Evolutionary conservation across 768 basidiomycete genomes (phyloP), one percentile per base, ranked within the genome.

Genomic region (Rhizopogon sp.): DNA sequence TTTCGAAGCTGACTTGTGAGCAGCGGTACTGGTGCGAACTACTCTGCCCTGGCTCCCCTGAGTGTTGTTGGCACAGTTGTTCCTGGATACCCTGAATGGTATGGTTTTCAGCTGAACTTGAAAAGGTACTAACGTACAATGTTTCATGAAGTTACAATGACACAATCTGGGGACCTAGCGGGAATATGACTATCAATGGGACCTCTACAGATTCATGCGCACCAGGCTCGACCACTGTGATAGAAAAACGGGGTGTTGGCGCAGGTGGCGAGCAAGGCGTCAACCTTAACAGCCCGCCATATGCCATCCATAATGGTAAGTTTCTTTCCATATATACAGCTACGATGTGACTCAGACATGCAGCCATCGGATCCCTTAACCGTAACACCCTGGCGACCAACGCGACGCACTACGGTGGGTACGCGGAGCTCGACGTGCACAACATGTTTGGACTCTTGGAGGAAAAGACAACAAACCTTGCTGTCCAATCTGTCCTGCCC

Each of bases 401-500:
- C 58, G 87, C 87, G 0, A 85, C 86, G 1, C 84, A 90, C 65
- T 72, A 73, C 5, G 76, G 76, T 45, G 88, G 88, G 1, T 74
- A 76, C 55, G 75, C 73, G 13, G 86, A 89, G 60, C 72, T 87
- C 37, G 85, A 89, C 60, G 76, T 79, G 11, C 87, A 89, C 66
- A 89, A 85, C 64, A 57, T 88, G 54, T 88, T 80, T 75, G 87
- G 87, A 13, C 65, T 82, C 63, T 85, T 88, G 83, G 84, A 87
- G 64, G 85, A 83, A 60, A 79, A 79, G 57, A 72, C 86, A 2
- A 86, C 87, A 4, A 75, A 86, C 69, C 66, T 78, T 22, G 85
- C 85, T 5, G 56, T 89, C 39, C 71, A 76, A 59, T 64, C 76
- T 5, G 68, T 88, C 52, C 68, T 76, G 4, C 76, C 82, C 3